Conservation (phyloP, 2,329 filamentous ascomycete genomes). For the Fusarium compactum region DNA sequence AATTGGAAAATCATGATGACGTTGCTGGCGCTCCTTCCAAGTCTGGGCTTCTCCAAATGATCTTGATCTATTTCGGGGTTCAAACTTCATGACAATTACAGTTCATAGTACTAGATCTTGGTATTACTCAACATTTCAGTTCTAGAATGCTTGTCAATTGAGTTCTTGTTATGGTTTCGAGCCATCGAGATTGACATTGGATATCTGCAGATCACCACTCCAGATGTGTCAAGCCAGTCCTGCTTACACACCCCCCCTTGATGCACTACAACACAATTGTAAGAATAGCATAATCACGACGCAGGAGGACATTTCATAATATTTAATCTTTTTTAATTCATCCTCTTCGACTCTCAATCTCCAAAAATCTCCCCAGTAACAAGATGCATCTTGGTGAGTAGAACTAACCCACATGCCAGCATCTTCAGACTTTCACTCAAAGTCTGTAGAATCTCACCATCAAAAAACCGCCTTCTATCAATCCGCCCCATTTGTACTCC, state of each 20-base stretch:
- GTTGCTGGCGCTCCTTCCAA: slow-evolving; percentile 17
- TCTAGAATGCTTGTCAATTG: not conserved
- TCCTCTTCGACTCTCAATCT: slow-evolving; percentile 38
- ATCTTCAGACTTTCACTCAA: slow-evolving; percentile 14
- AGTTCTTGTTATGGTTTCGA: not conserved
- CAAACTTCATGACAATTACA: not conserved
- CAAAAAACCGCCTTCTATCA: slow-evolving; percentile 27
- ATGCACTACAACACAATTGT: not conserved
- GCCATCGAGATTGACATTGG: not conserved
- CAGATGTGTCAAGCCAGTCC: not conserved
- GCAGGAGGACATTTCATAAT: not conserved
- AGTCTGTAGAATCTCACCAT: slow-evolving; percentile 17
- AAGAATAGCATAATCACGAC: not conserved
- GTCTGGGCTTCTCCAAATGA: slow-evolving; percentile 9
- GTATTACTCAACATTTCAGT: not conserved
- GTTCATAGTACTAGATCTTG: not conserved
- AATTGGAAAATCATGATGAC: slow-evolving; percentile 29
- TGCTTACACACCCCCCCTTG: not conserved
- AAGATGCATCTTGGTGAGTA: slow-evolving; percentile 26
- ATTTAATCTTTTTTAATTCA: slow-evolving; percentile 41
- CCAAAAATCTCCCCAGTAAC: slow-evolving; percentile 34
- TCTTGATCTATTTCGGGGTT: slow-evolving; percentile 6
- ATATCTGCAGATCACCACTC: not conserved
- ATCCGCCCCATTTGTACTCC: slow-evolving; percentile 13
- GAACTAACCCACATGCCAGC: not conserved